These are phyloP conservation scores for Oryza rufipogon DNA, from an alignment of 176 grass and related monocot species.

Conservation along the genomic window DNA sequence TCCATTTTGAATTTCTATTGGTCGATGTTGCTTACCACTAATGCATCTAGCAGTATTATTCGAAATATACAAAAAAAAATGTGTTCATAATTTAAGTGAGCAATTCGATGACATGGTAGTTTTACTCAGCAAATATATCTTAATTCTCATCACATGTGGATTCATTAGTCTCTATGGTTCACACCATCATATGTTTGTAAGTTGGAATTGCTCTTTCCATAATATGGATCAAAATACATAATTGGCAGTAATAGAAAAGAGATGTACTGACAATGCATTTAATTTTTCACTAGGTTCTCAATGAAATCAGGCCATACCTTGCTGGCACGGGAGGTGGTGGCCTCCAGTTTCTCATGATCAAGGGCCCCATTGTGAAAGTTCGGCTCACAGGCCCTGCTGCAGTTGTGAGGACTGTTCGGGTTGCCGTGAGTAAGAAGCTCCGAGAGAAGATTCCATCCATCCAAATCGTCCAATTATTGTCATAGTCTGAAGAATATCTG, in stretches of 20 bases:
- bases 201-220: not conserved
- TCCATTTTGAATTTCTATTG: not conserved
- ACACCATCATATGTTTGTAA: not conserved
- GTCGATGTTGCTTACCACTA: too few species aligned
- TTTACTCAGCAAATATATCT: not conserved
- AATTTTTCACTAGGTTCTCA: slow-evolving; percentile 55
- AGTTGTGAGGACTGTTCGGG: slow-evolving; percentile 70
- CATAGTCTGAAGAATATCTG: slow-evolving; percentile 10
- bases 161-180: not conserved
- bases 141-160: not conserved
- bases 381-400: slow-evolving; percentile 68
- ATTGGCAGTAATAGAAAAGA: not conserved
- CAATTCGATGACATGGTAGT: not conserved
- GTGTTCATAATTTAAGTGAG: not conserved
- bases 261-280: not conserved
- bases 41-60: too few species aligned
- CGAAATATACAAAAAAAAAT: too few species aligned
- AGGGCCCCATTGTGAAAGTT: slow-evolving; percentile 58
- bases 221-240: not conserved
- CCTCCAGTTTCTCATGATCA: slow-evolving; percentile 58
- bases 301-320: slow-evolving; percentile 84
- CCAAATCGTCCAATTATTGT: slow-evolving; percentile 62
- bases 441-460: slow-evolving; percentile 82
- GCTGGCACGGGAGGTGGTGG: slow-evolving; percentile 68
- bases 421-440: slow-evolving; percentile 73